Percentiles rank a stretch among this genome's conserved stretches.
phyloP scores from a whole-genome alignment of 139 green algal species.

The Chlorokybus atmophyticus region DNA sequence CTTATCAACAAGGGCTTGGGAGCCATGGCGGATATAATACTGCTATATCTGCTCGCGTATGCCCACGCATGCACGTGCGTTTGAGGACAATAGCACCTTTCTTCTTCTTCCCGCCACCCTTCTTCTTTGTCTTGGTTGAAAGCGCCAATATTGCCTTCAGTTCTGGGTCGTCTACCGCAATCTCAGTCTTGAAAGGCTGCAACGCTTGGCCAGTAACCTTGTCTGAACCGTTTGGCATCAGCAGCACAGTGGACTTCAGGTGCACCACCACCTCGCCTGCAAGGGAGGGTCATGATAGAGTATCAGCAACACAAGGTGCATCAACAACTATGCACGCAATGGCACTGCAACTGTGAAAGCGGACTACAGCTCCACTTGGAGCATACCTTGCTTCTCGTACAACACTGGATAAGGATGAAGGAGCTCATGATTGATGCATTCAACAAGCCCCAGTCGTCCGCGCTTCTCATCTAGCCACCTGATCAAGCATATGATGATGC shows the following conservation, averaged over 20 bases:
- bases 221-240: conserved; percentile 89
- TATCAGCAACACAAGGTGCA: too few relatives aligned
- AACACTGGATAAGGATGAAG: conserved; percentile 89
- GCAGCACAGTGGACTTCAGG: conserved; percentile 89
- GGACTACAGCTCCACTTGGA: not conserved
- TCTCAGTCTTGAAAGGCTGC: conserved; percentile 63
- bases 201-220: conserved; percentile 44
- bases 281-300: too few relatives aligned
- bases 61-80: not conserved
- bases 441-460: conserved; percentile 59
- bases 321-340: too few relatives aligned
- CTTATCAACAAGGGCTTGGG: not conserved
- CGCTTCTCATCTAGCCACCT: conserved; percentile 28
- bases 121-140: conserved; percentile 27
- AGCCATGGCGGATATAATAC: not conserved
- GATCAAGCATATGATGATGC: conserved; percentile 80
- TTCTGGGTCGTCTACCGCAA: conserved; percentile 49
- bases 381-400: conserved; percentile 65
- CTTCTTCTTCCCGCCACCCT: conserved; percentile 20
- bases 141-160: conserved; percentile 23
- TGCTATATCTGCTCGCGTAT: not conserved
- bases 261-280: conserved; percentile 59
- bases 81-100: conserved; percentile 1
- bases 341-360: too few relatives aligned
- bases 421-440: conserved; percentile 87